These are phyloP conservation scores for Geotrichum klebahnii DNA, from an alignment of 1,139 yeast genomes.

Conservation along the genomic window DNA sequence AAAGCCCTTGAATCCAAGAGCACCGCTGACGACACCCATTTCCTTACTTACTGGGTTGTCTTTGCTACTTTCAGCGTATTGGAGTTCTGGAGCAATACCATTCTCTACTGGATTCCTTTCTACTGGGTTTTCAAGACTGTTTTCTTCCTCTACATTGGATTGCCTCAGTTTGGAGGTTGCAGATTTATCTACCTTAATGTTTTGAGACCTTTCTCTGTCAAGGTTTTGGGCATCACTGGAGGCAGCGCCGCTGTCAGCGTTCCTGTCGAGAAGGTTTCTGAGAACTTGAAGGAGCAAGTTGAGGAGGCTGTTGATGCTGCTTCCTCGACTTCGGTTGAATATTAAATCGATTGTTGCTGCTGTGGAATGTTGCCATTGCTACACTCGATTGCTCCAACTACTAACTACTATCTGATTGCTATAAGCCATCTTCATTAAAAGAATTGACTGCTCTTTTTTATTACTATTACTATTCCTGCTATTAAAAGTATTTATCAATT, in stretches of 20 bases:
- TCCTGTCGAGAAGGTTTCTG: conserved; percentile 8
- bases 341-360: background rate
- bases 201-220: conserved; percentile 70
- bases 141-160: conserved; percentile 79
- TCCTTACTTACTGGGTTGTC: conserved; percentile 94
- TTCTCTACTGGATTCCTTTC: conserved; percentile 91
- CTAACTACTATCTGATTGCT: too few species aligned
- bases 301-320: conserved; percentile 31
- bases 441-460: too few species aligned
- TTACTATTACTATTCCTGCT: too few species aligned
- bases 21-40: conserved; percentile 73
- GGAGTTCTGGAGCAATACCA: conserved; percentile 93
- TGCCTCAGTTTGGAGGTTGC: conserved; percentile 88
- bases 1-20: conserved; percentile 71
- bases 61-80: conserved; percentile 84
- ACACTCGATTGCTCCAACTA: background rate
- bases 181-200: conserved; percentile 57
- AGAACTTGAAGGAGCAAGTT: conserved; percentile 37
- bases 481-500: too few species aligned
- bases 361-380: background rate
- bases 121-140: conserved; percentile 91
- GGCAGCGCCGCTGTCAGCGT: background rate
- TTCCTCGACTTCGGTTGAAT: conserved; percentile 23
- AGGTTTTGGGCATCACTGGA: conserved; percentile 41
- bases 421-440: too few species aligned